These are phyloP conservation scores for Henckelia pumila DNA, from an alignment of 257 asterid species.

Conservation along the genomic window DNA sequence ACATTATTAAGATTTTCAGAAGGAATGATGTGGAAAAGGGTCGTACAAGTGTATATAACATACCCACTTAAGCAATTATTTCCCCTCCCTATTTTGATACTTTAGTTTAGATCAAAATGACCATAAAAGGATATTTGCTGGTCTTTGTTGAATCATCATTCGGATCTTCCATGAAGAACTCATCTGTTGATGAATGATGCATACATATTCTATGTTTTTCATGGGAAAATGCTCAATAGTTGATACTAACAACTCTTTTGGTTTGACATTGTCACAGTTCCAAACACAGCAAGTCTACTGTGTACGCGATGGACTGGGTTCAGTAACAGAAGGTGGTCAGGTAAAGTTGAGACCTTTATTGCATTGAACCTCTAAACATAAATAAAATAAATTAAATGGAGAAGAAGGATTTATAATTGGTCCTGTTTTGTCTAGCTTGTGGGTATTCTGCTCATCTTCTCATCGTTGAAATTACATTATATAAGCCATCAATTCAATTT, in stretches of 20 bases:
- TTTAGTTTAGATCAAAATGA: too few relatives aligned
- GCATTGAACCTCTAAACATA: neutral
- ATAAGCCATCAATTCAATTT: neutral
- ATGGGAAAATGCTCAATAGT: neutral
- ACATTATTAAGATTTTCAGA: neutral
- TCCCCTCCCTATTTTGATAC: too few relatives aligned
- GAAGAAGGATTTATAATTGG: neutral
- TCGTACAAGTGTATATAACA: neutral
- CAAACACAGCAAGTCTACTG: conserved; percentile 95
- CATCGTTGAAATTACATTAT: neutral
- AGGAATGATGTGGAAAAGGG: neutral
- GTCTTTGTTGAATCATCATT: neutral
- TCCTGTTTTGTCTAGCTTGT: neutral
- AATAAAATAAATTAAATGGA: neutral
- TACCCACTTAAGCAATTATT: neutral
- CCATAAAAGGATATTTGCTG: neutral
- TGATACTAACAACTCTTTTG: conserved; percentile 20
- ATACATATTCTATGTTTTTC: conserved; percentile 3
- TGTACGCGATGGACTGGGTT: conserved; percentile 73
- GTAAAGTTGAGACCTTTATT: conserved; percentile 33
- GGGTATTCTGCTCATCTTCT: neutral
- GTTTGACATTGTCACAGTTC: conserved; percentile 53
- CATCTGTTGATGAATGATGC: neutral
- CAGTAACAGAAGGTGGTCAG: conserved; percentile 88
- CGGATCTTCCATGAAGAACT: neutral